Percentiles rank a stretch among this genome's conserved stretches.
phyloP scores from a whole-genome alignment of 805 yeast species.

The Myxozyma lipomycoides region DNA sequence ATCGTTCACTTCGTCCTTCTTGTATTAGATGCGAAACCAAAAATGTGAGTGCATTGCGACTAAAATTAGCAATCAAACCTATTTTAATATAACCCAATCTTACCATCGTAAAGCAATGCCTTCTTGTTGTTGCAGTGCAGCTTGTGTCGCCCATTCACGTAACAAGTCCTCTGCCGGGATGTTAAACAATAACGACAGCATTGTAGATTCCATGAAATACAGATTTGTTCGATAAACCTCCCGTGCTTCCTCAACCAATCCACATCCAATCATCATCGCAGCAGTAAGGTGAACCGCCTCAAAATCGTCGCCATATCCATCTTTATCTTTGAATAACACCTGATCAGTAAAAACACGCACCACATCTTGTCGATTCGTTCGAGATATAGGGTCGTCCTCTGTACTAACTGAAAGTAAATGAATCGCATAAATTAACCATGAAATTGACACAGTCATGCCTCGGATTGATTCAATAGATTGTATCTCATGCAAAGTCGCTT shows the following conservation, averaged over 20 bases:
- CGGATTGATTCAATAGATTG: slow-evolving; percentile 7
- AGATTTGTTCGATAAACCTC: slow-evolving; percentile 13
- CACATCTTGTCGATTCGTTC: slow-evolving; percentile 3
- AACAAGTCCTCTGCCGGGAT: slow-evolving; percentile 11
- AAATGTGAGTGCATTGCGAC: slow-evolving; percentile 12
- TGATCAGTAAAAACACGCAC: slow-evolving; percentile 15
- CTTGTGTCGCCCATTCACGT: slow-evolving; percentile 15
- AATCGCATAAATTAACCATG: slow-evolving; percentile 25
- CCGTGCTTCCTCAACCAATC: slow-evolving; percentile 13
- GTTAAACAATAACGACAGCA: slow-evolving; percentile 18
- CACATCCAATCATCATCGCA: slow-evolving; percentile 26
- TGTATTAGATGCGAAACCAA: too few species aligned
- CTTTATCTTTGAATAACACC: slow-evolving; percentile 17
- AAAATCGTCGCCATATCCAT: slow-evolving; percentile 26
- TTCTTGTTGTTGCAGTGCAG: slow-evolving; percentile 7
- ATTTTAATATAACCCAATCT: background rate
- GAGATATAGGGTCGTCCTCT: background rate
- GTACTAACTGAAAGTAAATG: slow-evolving; percentile 5
- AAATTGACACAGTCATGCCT: slow-evolving; percentile 25
- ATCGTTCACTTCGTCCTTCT: slow-evolving; percentile 5
- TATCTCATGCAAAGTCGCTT: background rate
- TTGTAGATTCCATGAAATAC: slow-evolving; percentile 22
- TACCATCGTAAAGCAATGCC: slow-evolving; percentile 16
- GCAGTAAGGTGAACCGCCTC: slow-evolving; percentile 26
- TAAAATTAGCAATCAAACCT: background rate